These are phyloP conservation scores for Passalora sequoiae DNA, from an alignment of 2,329 filamentous ascomycete genomes.

Conservation along the genomic window DNA sequence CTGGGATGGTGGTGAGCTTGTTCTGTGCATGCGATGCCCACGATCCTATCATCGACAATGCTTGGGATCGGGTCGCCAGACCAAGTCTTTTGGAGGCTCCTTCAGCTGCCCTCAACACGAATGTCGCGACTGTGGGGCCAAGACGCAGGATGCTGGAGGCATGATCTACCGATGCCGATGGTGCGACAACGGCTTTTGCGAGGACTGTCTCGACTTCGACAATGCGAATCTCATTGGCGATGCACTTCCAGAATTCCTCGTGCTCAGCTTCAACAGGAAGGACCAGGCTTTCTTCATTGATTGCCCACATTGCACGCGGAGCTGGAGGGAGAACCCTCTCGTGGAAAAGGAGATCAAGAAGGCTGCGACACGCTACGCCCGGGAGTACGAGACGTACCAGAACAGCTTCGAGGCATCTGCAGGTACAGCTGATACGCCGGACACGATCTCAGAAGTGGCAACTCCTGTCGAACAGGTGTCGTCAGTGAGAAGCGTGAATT, in stretches of 20 bases:
- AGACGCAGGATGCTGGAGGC: conserved; percentile 46
- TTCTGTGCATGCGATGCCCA: conserved; percentile 50
- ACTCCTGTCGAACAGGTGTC: too few relatives aligned
- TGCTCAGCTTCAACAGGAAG: conserved; percentile 42
- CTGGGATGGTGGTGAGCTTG: conserved; percentile 45
- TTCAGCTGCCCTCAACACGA: conserved; percentile 55
- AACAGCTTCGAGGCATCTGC: too few relatives aligned
- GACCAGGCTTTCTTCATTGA: conserved; percentile 50
- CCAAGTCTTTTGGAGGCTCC: conserved; percentile 38
- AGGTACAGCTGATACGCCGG: too few relatives aligned
- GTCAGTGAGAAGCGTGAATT: too few relatives aligned
- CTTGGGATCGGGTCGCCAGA: conserved; percentile 39
- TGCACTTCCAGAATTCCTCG: conserved; percentile 49
- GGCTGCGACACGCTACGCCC: conserved; percentile 14
- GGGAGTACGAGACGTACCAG: too few relatives aligned
- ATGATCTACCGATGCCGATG: conserved; percentile 51
- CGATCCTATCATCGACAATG: conserved; percentile 52
- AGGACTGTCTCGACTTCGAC: conserved; percentile 55
- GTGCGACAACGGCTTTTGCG: conserved; percentile 54
- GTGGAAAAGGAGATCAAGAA: conserved; percentile 11
- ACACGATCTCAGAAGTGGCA: too few relatives aligned
- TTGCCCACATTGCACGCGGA: conserved; percentile 44
- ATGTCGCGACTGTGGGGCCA: conserved; percentile 51
- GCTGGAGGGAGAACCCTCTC: conserved; percentile 30
- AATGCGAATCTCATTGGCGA: conserved; percentile 48